These are phyloP conservation scores for Wickerhamiella occidentalis DNA, from an alignment of 805 yeast species.

Conservation along the genomic window DNA sequence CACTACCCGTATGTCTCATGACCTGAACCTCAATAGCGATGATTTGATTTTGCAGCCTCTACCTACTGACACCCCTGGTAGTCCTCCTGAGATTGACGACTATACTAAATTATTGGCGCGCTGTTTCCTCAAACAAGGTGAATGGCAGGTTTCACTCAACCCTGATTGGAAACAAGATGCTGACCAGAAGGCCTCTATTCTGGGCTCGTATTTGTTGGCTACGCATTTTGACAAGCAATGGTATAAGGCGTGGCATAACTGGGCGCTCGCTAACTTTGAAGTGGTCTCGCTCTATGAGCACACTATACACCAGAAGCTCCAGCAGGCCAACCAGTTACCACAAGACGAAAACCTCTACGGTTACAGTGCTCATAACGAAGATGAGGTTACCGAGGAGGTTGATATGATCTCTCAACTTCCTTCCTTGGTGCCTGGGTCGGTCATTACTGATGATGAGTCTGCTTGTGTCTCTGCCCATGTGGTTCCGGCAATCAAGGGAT, in stretches of 20 bases:
- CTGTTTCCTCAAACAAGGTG: slow-evolving; percentile 94
- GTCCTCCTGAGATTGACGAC: slow-evolving; percentile 57
- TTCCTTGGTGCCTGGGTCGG: slow-evolving; percentile 19
- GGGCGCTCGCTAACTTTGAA: slow-evolving; percentile 97
- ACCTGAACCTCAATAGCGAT: slow-evolving; percentile 73
- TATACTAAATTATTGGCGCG: slow-evolving; percentile 80
- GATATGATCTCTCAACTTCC: slow-evolving; percentile 10
- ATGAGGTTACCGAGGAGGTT: not conserved
- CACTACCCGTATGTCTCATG: slow-evolving; percentile 81
- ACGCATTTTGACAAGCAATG: slow-evolving; percentile 87
- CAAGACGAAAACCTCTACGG: slow-evolving; percentile 5
- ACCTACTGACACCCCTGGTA: slow-evolving; percentile 59
- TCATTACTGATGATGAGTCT: slow-evolving; percentile 22
- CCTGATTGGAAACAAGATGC: slow-evolving; percentile 64
- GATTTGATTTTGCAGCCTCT: slow-evolving; percentile 78
- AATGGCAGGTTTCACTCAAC: slow-evolving; percentile 85
- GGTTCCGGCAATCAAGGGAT: slow-evolving; percentile 90
- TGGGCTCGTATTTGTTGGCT: slow-evolving; percentile 85
- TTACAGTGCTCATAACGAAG: slow-evolving; percentile 9
- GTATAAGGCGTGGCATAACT: slow-evolving; percentile 99
- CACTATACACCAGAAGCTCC: slow-evolving; percentile 10
- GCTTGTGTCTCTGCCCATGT: slow-evolving; percentile 68
- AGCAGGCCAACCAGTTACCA: slow-evolving; percentile 7
- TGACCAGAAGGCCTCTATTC: slow-evolving; percentile 59
- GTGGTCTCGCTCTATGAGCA: slow-evolving; percentile 55